Conservation (phyloP, 176 grass and related monocot species). For the Hyparrhenia diplandra region DNA sequence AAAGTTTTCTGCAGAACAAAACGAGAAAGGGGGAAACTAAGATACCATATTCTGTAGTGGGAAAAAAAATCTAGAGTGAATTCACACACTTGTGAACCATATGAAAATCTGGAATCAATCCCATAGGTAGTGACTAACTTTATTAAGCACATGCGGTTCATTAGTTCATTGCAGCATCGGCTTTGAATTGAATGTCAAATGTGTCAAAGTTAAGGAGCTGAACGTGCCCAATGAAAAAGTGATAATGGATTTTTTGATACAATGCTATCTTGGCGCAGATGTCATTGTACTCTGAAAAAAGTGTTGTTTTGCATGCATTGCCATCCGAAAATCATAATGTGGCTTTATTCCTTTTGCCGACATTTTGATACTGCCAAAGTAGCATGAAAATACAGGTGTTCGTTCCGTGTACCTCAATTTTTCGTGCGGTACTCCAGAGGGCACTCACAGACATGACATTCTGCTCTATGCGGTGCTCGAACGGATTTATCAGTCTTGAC, state of each 20-base stretch:
- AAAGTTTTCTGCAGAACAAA: slow-evolving; percentile 50
- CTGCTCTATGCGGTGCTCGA: slow-evolving; percentile 57
- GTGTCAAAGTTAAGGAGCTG: neutral
- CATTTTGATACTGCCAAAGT: neutral
- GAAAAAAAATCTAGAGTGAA: neutral
- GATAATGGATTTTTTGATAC: neutral
- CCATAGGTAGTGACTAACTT: neutral
- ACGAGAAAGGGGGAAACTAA: neutral
- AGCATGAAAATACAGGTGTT: neutral
- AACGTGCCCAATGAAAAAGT: no score
- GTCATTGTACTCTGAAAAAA: neutral
- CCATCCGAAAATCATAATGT: neutral
- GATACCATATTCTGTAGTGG: neutral
- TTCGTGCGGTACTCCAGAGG: slow-evolving; percentile 83
- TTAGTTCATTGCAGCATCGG: neutral
- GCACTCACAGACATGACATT: slow-evolving; percentile 92
- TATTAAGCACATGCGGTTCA: neutral
- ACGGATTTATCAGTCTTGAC: slow-evolving; percentile 69
- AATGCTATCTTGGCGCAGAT: neutral
- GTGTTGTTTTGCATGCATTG: neutral
- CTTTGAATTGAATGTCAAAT: neutral
- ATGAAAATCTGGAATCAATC: neutral
- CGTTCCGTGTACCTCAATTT: slow-evolving; percentile 73
- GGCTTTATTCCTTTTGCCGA: neutral
- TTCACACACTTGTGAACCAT: neutral